A percentile compares a stretch with the other conserved stretches of the same genome.
These are phyloP conservation scores for Novymonas esmeraldas DNA, from an alignment of 208 protist species.

Conservation along the genomic window DNA sequence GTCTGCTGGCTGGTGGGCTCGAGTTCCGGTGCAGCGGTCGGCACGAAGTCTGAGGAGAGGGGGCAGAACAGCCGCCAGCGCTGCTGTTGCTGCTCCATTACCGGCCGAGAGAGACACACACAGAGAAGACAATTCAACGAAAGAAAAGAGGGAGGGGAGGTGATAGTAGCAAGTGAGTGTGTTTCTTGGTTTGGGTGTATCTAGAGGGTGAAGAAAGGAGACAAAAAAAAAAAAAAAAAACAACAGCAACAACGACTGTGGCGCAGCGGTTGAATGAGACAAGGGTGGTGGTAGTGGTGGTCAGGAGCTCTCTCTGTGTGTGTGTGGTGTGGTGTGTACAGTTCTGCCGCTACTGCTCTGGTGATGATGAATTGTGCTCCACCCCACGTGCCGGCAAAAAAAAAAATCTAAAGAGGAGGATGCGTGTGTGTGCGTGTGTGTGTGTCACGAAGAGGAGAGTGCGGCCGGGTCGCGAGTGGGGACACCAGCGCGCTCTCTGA, in stretches of 20 bases:
- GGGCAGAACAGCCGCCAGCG: background rate
- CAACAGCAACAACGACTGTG: background rate
- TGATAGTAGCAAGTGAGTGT: background rate
- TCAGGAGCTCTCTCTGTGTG: no score
- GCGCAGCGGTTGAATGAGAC: no score
- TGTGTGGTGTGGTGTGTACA: no score
- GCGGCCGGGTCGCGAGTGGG: background rate
- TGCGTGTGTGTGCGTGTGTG: background rate
- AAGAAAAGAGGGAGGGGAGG: background rate
- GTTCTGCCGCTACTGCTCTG: no score
- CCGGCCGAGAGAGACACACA: slow-evolving; percentile 1
- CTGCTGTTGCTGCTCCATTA: slow-evolving; percentile 1
- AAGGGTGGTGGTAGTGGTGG: no score
- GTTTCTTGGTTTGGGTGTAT: no score
- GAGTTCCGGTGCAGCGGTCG: background rate
- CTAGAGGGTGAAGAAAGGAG: background rate
- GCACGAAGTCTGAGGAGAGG: background rate
- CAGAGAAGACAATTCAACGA: background rate
- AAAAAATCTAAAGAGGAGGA: background rate
- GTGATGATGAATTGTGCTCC: background rate
- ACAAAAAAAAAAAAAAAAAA: background rate
- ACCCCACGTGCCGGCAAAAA: background rate
- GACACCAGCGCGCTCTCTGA: no score
- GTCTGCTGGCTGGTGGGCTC: no score
- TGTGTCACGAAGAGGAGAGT: background rate